Evolutionary conservation across 805 yeast genomes (phyloP).

Genomic region (Lipomyces kockii): DNA sequence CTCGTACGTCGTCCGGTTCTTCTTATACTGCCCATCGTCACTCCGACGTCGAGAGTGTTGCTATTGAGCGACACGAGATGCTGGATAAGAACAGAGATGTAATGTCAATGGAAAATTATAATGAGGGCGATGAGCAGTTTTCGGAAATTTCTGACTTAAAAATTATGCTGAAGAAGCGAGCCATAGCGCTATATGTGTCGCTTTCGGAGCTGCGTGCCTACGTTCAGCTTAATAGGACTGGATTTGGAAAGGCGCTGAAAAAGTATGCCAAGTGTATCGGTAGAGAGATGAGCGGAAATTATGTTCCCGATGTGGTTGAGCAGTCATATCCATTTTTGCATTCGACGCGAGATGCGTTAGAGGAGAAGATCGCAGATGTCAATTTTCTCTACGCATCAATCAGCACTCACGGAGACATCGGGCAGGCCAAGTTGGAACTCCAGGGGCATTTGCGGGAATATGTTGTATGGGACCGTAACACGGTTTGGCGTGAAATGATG

Average conservation of each 20-base stretch:
- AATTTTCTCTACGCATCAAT: constrained; percentile 61
- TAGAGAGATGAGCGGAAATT: constrained; percentile 52
- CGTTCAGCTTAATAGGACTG: constrained; percentile 83
- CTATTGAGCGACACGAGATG: neutral
- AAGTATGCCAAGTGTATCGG: constrained; percentile 86
- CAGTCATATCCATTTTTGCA: constrained; percentile 61
- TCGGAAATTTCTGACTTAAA: constrained; percentile 54
- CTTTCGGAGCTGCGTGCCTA: constrained; percentile 83
- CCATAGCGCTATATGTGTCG: constrained; percentile 68
- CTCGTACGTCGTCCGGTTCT: constrained; percentile 17
- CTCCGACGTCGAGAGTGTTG: constrained; percentile 23
- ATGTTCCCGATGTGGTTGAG: constrained; percentile 52
- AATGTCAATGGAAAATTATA: constrained; percentile 16
- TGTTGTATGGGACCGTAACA: constrained; percentile 95
- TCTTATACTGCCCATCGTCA: constrained; percentile 21
- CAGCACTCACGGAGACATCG: constrained; percentile 48
- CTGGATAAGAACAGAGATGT: constrained; percentile 20
- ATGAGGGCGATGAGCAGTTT: constrained; percentile 28
- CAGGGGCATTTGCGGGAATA: constrained; percentile 77
- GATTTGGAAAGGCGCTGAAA: constrained; percentile 86
- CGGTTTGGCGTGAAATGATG: constrained; percentile 97
- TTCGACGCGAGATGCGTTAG: constrained; percentile 55
- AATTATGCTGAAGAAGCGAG: constrained; percentile 69
- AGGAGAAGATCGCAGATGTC: constrained; percentile 57
- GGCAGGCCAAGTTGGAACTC: constrained; percentile 55